A percentile compares a stretch with the other conserved stretches of the same genome.
Conservation (phyloP, 495 filamentous ascomycete genomes). For the Pyrenula massariospora region DNA sequence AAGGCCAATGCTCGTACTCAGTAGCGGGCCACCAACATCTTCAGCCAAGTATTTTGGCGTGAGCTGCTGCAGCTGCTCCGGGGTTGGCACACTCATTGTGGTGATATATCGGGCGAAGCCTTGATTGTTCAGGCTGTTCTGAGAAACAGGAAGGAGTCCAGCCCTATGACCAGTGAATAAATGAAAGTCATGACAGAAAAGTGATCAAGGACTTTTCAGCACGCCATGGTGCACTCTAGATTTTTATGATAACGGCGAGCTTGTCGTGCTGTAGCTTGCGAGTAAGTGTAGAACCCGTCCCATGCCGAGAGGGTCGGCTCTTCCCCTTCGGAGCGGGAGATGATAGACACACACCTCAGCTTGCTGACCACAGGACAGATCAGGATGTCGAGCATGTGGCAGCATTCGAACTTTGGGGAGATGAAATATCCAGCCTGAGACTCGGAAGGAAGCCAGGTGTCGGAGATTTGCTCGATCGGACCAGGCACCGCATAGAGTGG, state of each 20-base stretch:
- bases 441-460: no score
- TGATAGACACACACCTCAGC: neutral
- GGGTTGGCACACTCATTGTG: neutral
- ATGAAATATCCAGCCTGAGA: no score
- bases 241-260: neutral
- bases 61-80: neutral
- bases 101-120: neutral
- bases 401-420: no score
- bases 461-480: no score
- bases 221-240: neutral
- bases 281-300: neutral
- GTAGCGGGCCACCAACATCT: neutral
- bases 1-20: neutral
- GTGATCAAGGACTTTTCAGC: neutral
- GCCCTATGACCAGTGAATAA: neutral
- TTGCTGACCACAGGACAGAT: neutral
- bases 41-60: neutral
- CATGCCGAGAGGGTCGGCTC: neutral
- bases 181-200: neutral
- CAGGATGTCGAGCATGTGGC: no score
- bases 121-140: neutral
- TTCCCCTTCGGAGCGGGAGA: neutral
- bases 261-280: neutral
- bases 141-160: neutral
- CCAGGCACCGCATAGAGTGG: no score